These are phyloP conservation scores for Aureobasidium sp. DNA, from an alignment of 2,329 filamentous ascomycete genomes.

Conservation along the genomic window DNA sequence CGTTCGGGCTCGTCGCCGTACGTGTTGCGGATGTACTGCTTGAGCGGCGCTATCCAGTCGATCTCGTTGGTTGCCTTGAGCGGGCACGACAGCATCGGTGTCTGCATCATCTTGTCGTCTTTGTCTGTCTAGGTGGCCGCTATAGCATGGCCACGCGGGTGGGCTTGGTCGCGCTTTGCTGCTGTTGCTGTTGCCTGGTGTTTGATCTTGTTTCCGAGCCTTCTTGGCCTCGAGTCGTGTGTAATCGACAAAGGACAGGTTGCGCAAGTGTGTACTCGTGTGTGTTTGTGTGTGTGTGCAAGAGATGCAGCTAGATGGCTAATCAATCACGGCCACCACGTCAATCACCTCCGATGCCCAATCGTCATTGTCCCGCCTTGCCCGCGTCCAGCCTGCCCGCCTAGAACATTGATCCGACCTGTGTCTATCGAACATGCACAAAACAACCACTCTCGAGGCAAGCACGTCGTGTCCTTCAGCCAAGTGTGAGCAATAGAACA, in stretches of 20 bases:
- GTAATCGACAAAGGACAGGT: not conserved
- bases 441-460: not conserved
- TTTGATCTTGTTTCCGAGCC: not conserved
- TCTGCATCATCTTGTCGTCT: slow-evolving; percentile 49
- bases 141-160: slow-evolving; percentile 12
- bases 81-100: slow-evolving; percentile 91
- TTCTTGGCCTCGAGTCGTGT: not conserved
- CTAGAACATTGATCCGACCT: no score
- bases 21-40: slow-evolving; percentile 83
- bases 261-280: not conserved
- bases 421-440: not conserved
- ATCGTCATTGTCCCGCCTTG: slow-evolving; percentile 6
- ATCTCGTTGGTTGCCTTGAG: slow-evolving; percentile 94
- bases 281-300: not conserved
- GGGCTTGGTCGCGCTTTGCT: not conserved
- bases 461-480: not conserved
- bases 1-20: slow-evolving; percentile 96
- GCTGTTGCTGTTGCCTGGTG: not conserved
- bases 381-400: not conserved
- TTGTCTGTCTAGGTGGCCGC: not conserved
- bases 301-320: not conserved
- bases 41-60: slow-evolving; percentile 90
- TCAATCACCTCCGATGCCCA: not conserved
- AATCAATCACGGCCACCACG: not conserved
- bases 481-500: not conserved